These are phyloP conservation scores for Aristolochia contorta DNA, from an alignment of 164 flowering plant species.

Conservation along the genomic window DNA sequence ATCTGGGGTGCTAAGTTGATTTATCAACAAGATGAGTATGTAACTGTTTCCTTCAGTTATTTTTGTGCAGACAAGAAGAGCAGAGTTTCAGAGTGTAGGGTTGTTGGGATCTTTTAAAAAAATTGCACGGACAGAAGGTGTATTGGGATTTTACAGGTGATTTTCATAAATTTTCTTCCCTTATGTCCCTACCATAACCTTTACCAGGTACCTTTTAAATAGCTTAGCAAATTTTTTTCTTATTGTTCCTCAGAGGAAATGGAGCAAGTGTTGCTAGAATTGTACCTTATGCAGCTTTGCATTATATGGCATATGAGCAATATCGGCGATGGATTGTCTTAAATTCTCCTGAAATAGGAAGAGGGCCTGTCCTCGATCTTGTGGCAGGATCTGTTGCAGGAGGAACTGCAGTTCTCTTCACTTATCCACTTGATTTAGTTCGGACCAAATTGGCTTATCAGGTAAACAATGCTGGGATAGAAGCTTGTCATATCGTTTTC, in stretches of 20 bases:
- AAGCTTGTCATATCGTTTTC: neutral
- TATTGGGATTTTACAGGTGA: conserved; percentile 83
- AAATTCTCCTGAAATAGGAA: conserved; percentile 47
- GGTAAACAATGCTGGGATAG: conserved; percentile 27
- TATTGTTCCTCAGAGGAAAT: conserved; percentile 58
- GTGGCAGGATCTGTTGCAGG: conserved; percentile 93
- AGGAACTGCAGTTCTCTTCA: conserved; percentile 90
- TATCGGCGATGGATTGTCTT: conserved; percentile 79
- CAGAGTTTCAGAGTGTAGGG: conserved; percentile 71
- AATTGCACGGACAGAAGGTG: conserved; percentile 78
- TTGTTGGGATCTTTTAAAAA: conserved; percentile 59
- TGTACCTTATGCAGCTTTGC: conserved; percentile 96
- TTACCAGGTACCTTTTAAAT: neutral
- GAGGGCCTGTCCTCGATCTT: conserved; percentile 91
- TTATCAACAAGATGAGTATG: too few relatives aligned
- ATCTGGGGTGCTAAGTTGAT: too few relatives aligned
- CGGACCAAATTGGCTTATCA: conserved; percentile 96
- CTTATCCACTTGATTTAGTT: conserved; percentile 95
- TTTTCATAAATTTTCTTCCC: neutral
- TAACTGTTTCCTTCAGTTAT: too few relatives aligned
- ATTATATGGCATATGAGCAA: conserved; percentile 90
- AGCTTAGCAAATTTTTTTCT: neutral
- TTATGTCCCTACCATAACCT: neutral
- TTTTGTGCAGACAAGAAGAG: conserved; percentile 69
- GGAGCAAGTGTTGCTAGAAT: conserved; percentile 97